phyloP scores from a whole-genome alignment of 148 eudicot genomes.

The Drosera capensis region DNA sequence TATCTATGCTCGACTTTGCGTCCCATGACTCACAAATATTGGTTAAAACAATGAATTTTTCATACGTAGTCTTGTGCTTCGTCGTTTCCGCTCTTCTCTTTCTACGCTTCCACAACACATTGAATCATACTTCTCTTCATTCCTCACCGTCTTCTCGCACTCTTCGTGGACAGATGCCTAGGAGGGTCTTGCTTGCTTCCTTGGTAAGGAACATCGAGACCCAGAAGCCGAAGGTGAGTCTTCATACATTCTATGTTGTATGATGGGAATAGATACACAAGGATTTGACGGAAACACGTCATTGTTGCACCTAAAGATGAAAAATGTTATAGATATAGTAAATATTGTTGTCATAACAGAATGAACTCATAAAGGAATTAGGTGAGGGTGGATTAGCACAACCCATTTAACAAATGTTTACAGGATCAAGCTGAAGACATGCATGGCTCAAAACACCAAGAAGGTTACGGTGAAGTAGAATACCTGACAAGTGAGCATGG shows the following conservation, averaged over 20 bases:
- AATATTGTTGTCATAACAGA: no score
- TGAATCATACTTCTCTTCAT: background rate
- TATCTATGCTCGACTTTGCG: background rate
- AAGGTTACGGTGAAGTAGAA: slow-evolving; percentile 2
- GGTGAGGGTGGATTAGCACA: no score
- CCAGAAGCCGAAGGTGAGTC: slow-evolving; percentile 16
- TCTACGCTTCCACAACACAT: background rate
- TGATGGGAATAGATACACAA: background rate
- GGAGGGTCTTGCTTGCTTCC: slow-evolving; percentile 14
- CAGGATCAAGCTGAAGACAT: slow-evolving; percentile 13
- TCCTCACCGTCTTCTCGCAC: slow-evolving; percentile 1
- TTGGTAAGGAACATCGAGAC: background rate
- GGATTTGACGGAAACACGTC: no score
- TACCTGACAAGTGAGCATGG: slow-evolving; percentile 6
- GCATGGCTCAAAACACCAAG: slow-evolving; percentile 5
- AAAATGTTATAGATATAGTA: no score
- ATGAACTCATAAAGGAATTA: no score
- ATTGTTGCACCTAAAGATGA: background rate
- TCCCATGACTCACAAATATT: background rate
- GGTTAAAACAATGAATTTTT: slow-evolving; percentile 2
- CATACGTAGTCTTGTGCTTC: background rate
- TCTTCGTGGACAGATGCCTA: slow-evolving; percentile 2
- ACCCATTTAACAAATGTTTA: slow-evolving; percentile 3
- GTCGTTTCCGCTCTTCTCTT: slow-evolving; percentile 2
- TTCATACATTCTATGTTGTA: background rate